These are phyloP conservation scores for Tricholoma sp. DNA, from an alignment of 768 basidiomycete species.

Conservation along the genomic window DNA sequence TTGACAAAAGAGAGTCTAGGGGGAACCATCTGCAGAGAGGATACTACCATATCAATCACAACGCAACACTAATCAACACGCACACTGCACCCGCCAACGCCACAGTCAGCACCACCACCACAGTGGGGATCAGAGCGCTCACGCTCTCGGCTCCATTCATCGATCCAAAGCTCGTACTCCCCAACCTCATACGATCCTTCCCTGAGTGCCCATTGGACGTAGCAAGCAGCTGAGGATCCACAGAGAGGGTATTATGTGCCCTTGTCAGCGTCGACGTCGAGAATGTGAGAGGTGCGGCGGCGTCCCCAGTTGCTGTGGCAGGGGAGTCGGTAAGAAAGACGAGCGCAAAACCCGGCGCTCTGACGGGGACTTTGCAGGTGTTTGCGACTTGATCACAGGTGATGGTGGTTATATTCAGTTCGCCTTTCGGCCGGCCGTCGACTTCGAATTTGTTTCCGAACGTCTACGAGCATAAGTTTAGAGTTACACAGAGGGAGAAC, in stretches of 20 bases:
- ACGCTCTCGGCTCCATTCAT: slow-evolving; percentile 10
- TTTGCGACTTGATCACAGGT: slow-evolving; percentile 49
- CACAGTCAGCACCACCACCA: background rate
- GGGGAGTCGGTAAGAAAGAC: slow-evolving; percentile 56
- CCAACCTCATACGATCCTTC: slow-evolving; percentile 17
- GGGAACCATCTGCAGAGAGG: background rate
- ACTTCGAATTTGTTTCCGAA: slow-evolving; percentile 57
- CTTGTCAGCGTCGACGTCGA: slow-evolving; percentile 55
- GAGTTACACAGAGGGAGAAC: too few relatives aligned
- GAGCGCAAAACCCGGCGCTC: slow-evolving; percentile 70
- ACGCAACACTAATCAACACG: background rate
- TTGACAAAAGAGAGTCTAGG: background rate
- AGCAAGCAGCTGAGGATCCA: slow-evolving; percentile 51
- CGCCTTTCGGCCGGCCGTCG: slow-evolving; percentile 63
- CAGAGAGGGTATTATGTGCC: slow-evolving; percentile 46
- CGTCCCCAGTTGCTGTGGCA: slow-evolving; percentile 14
- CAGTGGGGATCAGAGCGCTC: background rate
- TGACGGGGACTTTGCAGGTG: slow-evolving; percentile 56
- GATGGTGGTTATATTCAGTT: slow-evolving; percentile 50
- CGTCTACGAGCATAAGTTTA: slow-evolving; percentile 33
- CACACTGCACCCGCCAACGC: background rate
- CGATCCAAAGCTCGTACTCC: slow-evolving; percentile 31
- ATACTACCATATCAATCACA: background rate
- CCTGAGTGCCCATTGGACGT: slow-evolving; percentile 44
- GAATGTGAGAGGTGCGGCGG: slow-evolving; percentile 33